Evolutionary conservation across 1,139 yeast genomes (phyloP), one percentile per base, ranked within the genome.

Genomic region (Saccharomyces hybrid): DNA sequence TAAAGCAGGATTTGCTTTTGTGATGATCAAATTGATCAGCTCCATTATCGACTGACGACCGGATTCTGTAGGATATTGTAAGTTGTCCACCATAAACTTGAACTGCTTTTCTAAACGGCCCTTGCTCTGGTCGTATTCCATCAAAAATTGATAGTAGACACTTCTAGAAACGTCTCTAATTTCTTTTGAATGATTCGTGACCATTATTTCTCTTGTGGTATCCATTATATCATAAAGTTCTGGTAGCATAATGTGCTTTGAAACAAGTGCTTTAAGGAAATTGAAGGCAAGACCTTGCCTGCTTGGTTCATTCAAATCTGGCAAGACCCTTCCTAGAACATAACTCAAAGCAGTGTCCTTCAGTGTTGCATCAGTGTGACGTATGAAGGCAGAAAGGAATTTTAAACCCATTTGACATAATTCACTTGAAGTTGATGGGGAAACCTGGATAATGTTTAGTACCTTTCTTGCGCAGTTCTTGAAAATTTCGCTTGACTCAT

Each of bases 41-140:
- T 93, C 99, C 88, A 93, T 82, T 2, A 89, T 96, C 1, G 97
- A 88, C 63, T 86, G 85, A 54, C 98, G 79, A 52, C 99, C 99
- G 48, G 83, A 80, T 58, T 86, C 86, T 3, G 96, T 84, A 13
- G 96, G 93, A 67, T 95, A 95, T 28, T 83, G 79, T 65, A 95
- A 75, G 67, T 95, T 93, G 59, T 82, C 82, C 14, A 91, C 86
- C 70, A 93, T 76, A 65, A 86, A 84, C 60, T 85, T 83, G 71
- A 91, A 84, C 63, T 88, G 96, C 63, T 85, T 88, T 61, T 88
- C 95, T 53, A 93, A 72, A 60, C 90, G 81, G 5, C 95, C 91
- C 65, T 84, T 80, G 31, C 98, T 91, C 73, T 93, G 98, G 63
- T 96, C 98, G 65, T 88, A 93, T 64, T 90, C 97, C 85, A 91